Evolutionary conservation across 2,329 filamentous ascomycete species (phyloP), one percentile per base, ranked within the genome.

Genomic region (Epicoccum sorghinum): DNA sequence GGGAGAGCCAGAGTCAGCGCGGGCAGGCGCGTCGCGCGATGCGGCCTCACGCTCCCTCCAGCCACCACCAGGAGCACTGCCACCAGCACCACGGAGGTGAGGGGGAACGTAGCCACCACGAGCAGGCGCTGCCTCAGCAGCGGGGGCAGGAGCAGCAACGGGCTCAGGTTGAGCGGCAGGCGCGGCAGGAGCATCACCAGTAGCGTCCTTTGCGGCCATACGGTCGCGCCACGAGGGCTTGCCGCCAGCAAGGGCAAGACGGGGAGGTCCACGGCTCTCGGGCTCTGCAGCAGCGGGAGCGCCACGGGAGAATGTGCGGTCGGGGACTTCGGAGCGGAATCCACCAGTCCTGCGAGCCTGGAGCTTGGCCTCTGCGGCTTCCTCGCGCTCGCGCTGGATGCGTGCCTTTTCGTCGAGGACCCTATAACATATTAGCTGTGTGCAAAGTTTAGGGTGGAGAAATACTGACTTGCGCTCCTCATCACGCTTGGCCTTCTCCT

Each of bases 341-440:
- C 67, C 83, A 35, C 64, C 68, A 48, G 64, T 50, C 55, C 67
- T 84, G 77, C 85, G 90, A 75, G 83, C 87, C 69, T 82, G 85
- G 74, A 84, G 86, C 66, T 89, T 86, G 62, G 89, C 89, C 77
- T 93, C 86, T 13, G 91, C 93, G 75, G 96, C 93, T 67, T 95
- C 92, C 75, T 96, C 93, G 74, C 90, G 87, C 71, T 91, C 85
- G 66, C 86, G 86, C 78, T 97, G 93, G 64, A 78, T 79, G 55
- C 79, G 79, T 39, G 86, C 85, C 43, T 80, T 79, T 63, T 87
- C 86, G 70, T 87, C 86, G 59, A 86, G 79, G 74, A 83, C 84
- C 66, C 84, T 87, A 57, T 59, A 56, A 13, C 39, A 42, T n/a
- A 24, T 53, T 38, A 52, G 43, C 43, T 23, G 24, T 35, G 45